phyloP scores from a whole-genome alignment of 768 basidiomycete species.

The Dentipellis fragilis region DNA sequence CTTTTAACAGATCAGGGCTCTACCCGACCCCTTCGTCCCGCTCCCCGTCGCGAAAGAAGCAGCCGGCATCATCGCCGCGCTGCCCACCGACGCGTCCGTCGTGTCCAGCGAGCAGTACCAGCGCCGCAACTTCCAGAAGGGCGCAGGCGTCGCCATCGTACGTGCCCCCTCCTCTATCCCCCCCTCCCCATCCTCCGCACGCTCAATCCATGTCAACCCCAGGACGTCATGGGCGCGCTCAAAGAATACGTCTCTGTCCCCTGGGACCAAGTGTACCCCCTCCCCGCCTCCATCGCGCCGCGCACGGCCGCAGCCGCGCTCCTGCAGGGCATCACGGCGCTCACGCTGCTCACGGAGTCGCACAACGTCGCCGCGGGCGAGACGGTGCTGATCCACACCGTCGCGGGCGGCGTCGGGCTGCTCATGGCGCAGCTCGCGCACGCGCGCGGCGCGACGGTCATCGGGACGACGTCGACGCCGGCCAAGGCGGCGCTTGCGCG shows the following conservation, averaged over 20 bases:
- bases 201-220: neutral
- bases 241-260: constrained; percentile 66
- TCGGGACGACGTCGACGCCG: constrained; percentile 82
- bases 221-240: constrained; percentile 44
- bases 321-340: constrained; percentile 71
- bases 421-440: constrained; percentile 61
- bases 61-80: constrained; percentile 61
- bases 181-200: neutral
- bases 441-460: constrained; percentile 74
- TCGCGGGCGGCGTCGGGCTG: constrained; percentile 83
- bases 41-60: constrained; percentile 69
- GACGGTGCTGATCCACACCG: constrained; percentile 76
- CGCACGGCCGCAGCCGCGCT: constrained; percentile 55
- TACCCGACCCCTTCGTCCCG: constrained; percentile 54
- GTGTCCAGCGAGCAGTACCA: constrained; percentile 54
- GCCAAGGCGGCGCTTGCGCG: constrained; percentile 80
- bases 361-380: constrained; percentile 78
- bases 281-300: constrained; percentile 54
- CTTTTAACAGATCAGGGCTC: constrained; percentile 39
- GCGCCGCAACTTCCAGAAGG: constrained; percentile 52
- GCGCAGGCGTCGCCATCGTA: constrained; percentile 67
- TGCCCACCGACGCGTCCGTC: constrained; percentile 59
- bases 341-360: constrained; percentile 74
- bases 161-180: constrained; percentile 18
- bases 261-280: constrained; percentile 45